Conservation (phyloP, 768 basidiomycete species). For the Russula virescens region DNA sequence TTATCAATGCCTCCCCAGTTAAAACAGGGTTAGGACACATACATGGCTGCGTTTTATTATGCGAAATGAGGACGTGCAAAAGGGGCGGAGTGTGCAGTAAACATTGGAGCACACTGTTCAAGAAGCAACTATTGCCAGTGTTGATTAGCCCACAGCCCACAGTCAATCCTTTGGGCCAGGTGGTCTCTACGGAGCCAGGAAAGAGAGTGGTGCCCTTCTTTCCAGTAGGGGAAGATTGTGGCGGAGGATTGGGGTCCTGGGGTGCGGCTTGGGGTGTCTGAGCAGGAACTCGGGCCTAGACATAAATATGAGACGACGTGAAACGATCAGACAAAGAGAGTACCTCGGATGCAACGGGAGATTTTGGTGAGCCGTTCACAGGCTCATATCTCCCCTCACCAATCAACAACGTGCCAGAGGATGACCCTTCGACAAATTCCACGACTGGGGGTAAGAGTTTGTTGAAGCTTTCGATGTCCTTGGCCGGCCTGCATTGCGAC, state of each 20-base stretch:
- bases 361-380: slow-evolving; percentile 63
- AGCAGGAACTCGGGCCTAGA: slow-evolving; percentile 7
- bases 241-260: slow-evolving; percentile 4
- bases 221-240: slow-evolving; percentile 19
- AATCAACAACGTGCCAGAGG: slow-evolving; percentile 64
- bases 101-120: slow-evolving; percentile 93
- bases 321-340: slow-evolving; percentile 25
- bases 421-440: slow-evolving; percentile 82
- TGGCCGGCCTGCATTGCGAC: slow-evolving; percentile 56
- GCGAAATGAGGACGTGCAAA: slow-evolving; percentile 50
- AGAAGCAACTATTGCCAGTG: slow-evolving; percentile 90
- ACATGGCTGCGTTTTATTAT: slow-evolving; percentile 53
- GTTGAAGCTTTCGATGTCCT: slow-evolving; percentile 70
- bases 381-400: slow-evolving; percentile 76
- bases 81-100: slow-evolving; percentile 90
- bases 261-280: not conserved
- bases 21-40: slow-evolving; percentile 31
- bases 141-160: slow-evolving; percentile 70
- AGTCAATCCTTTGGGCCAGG: slow-evolving; percentile 51
- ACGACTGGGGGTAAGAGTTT: slow-evolving; percentile 73
- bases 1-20: not conserved
- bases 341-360: slow-evolving; percentile 42
- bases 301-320: not conserved
- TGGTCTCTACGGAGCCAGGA: slow-evolving; percentile 48
- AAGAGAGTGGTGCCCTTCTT: slow-evolving; percentile 29